A percentile compares a stretch with the other conserved stretches of the same genome.
phyloP scores from a whole-genome alignment of 306 rosid genomes.

The Vicia sativa region DNA sequence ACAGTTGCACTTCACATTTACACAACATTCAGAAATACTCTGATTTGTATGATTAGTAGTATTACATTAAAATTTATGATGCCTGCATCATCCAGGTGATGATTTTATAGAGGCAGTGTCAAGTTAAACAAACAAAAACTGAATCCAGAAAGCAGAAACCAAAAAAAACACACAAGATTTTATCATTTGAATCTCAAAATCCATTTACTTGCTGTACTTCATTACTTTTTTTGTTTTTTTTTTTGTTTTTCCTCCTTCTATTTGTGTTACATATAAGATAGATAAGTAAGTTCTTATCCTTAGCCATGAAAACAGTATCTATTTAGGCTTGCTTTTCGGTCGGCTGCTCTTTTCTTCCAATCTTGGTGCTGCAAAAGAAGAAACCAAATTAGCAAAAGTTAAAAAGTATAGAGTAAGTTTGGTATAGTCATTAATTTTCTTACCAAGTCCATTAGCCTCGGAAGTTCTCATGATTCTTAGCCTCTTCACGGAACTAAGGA shows the following conservation, averaged over 20 bases:
- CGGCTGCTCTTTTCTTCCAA: slow-evolving; percentile 63
- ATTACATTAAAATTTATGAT: slow-evolving; percentile 37
- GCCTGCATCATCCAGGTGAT: slow-evolving; percentile 41
- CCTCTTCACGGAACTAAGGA: slow-evolving; percentile 76
- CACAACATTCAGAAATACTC: slow-evolving; percentile 54
- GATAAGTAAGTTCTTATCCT: slow-evolving; percentile 39
- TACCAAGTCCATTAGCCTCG: slow-evolving; percentile 82
- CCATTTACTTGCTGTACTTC: slow-evolving; percentile 45
- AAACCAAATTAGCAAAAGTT: slow-evolving; percentile 23
- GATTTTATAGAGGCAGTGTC: slow-evolving; percentile 38
- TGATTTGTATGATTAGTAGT: slow-evolving; percentile 45
- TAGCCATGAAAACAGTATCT: slow-evolving; percentile 40
- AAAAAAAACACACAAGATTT: slow-evolving; percentile 27
- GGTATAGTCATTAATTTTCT: slow-evolving; percentile 38
- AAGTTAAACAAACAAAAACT: slow-evolving; percentile 42
- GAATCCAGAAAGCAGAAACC: slow-evolving; percentile 40
- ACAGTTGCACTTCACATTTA: slow-evolving; percentile 50
- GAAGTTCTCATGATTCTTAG: slow-evolving; percentile 84
- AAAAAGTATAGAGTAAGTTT: slow-evolving; percentile 17
- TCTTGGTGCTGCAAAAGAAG: slow-evolving; percentile 65
- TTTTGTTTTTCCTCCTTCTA: slow-evolving; percentile 30
- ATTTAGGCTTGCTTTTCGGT: slow-evolving; percentile 58
- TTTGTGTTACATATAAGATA: slow-evolving; percentile 41
- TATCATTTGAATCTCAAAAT: slow-evolving; percentile 45
- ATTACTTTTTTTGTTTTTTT: slow-evolving; percentile 10